Conservation (phyloP, 257 asterid species). For the Solanum chiquidenum region DNA sequence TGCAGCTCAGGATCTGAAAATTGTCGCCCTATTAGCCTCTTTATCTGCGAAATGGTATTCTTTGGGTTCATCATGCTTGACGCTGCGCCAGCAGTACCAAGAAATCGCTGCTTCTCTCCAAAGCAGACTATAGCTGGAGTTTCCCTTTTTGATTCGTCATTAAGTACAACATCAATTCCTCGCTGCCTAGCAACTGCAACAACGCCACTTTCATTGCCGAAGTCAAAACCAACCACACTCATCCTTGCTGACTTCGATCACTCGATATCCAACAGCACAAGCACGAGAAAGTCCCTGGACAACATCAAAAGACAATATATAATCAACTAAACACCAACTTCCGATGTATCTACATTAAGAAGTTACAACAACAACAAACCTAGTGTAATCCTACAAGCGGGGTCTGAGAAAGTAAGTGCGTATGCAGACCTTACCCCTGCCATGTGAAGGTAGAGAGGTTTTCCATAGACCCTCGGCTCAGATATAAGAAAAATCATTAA, state of each 20-base stretch:
- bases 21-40: slow-evolving; percentile 74
- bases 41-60: slow-evolving; percentile 78
- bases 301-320: neutral
- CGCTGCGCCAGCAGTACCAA: slow-evolving; percentile 97
- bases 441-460: neutral
- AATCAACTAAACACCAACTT: neutral
- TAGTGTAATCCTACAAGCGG: neutral
- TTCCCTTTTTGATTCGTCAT: slow-evolving; percentile 86
- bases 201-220: slow-evolving; percentile 88
- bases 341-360: neutral
- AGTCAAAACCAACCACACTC: slow-evolving; percentile 98
- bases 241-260: slow-evolving; percentile 26
- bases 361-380: neutral
- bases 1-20: slow-evolving; percentile 92
- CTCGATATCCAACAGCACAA: neutral
- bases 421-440: neutral
- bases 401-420: neutral
- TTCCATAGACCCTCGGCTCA: neutral
- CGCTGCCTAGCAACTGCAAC: slow-evolving; percentile 97
- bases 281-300: slow-evolving; percentile 17
- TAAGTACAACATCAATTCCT: slow-evolving; percentile 93
- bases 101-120: slow-evolving; percentile 91
- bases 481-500: neutral
- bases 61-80: slow-evolving; percentile 94
- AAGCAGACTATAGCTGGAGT: slow-evolving; percentile 90